A percentile compares a stretch with the other conserved stretches of the same genome.
Evolutionary conservation across 2,329 filamentous ascomycete species (phyloP).

Genomic region (Diplodia corticola): DNA sequence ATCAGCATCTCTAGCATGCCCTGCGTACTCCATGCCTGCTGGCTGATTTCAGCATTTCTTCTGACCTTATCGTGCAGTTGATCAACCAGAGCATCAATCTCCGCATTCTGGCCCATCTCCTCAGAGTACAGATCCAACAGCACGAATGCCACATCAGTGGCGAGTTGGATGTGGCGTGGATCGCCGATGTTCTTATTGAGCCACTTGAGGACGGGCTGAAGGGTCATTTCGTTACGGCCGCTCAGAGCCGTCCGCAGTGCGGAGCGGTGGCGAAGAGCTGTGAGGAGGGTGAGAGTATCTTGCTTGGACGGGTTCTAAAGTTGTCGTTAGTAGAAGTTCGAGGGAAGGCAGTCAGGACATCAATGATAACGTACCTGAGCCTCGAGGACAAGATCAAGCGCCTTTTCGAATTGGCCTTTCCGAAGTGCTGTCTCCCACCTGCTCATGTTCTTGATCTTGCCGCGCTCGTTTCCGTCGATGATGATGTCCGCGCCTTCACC

Average conservation of each 20-base stretch:
- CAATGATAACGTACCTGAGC: constrained; percentile 34
- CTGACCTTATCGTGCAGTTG: constrained; percentile 70
- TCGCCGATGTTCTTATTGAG: constrained; percentile 77
- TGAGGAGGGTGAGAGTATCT: constrained; percentile 71
- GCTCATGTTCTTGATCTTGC: constrained; percentile 62
- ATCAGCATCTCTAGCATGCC: constrained; percentile 86
- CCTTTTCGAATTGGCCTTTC: constrained; percentile 71
- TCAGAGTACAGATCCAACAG: constrained; percentile 86
- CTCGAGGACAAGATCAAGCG: constrained; percentile 74
- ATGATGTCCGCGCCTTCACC: constrained; percentile 86
- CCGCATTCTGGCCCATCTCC: constrained; percentile 70
- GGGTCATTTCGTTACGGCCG: constrained; percentile 74
- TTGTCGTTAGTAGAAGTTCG: background rate
- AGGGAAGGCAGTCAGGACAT: too few relatives aligned
- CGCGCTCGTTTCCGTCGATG: constrained; percentile 71
- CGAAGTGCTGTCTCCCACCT: constrained; percentile 84
- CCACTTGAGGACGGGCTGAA: constrained; percentile 84
- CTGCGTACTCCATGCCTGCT: constrained; percentile 75
- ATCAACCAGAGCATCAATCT: constrained; percentile 70
- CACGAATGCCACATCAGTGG: constrained; percentile 78
- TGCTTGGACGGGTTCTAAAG: constrained; percentile 24
- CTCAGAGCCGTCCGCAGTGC: constrained; percentile 79
- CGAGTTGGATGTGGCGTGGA: constrained; percentile 76
- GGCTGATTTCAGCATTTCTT: constrained; percentile 76
- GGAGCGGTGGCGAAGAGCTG: constrained; percentile 82